A percentile compares a stretch with the other conserved stretches of the same genome.
These are phyloP conservation scores for Crithidia sp. DNA, from an alignment of 208 protist genomes.

Conservation along the genomic window DNA sequence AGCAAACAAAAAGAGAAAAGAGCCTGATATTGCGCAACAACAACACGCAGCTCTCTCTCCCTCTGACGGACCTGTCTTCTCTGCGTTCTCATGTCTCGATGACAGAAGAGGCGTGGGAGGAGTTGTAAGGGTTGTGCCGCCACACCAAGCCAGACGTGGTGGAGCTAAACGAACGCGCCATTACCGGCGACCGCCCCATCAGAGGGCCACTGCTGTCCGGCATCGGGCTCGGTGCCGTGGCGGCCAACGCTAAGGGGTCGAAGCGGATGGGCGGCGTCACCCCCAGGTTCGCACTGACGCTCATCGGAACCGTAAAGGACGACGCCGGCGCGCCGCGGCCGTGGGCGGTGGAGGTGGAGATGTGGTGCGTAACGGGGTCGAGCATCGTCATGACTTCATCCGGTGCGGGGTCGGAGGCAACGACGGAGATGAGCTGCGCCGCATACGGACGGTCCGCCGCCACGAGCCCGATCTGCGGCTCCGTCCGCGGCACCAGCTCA, in stretches of 20 bases:
- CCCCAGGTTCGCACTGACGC: slow-evolving; percentile 36
- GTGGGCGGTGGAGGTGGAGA: slow-evolving; percentile 13
- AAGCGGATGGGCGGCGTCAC: slow-evolving; percentile 48
- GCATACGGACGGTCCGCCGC: slow-evolving; percentile 13
- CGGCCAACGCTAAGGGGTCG: slow-evolving; percentile 41
- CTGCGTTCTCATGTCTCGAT: slow-evolving; percentile 57
- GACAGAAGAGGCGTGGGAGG: slow-evolving; percentile 57
- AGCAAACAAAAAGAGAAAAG: too few relatives aligned
- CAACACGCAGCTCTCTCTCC: too few relatives aligned
- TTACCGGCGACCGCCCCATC: slow-evolving; percentile 54
- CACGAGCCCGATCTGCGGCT: slow-evolving; percentile 10
- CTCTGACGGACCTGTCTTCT: too few relatives aligned
- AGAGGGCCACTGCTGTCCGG: slow-evolving; percentile 15
- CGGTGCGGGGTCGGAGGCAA: slow-evolving; percentile 4
- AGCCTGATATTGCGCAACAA: too few relatives aligned
- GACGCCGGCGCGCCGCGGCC: slow-evolving; percentile 17
- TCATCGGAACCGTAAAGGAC: slow-evolving; percentile 44
- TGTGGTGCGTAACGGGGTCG: background rate
- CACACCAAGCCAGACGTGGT: slow-evolving; percentile 70
- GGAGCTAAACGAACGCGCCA: slow-evolving; percentile 67
- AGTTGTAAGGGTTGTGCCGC: slow-evolving; percentile 84
- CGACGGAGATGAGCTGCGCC: slow-evolving; percentile 9
- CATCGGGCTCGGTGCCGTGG: slow-evolving; percentile 38
- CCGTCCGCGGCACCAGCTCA: slow-evolving; percentile 29
- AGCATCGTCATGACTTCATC: slow-evolving; percentile 25